A percentile compares a stretch with the other conserved stretches of the same genome.
Conservation (phyloP, 345 rosid species). For the Eucalyptus tenuipes region DNA sequence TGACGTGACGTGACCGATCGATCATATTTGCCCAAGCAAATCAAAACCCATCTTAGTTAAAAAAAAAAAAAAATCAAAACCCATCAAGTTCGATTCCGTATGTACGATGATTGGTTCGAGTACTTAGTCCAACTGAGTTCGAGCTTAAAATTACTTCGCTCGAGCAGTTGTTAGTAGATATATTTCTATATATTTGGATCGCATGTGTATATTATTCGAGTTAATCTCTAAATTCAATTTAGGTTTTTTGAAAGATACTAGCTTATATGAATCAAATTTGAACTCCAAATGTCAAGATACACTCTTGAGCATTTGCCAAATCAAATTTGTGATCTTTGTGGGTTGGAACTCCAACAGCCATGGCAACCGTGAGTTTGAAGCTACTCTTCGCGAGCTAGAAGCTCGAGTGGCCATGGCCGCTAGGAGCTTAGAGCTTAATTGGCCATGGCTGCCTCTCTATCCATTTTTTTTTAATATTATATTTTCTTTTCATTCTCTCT, state of each 20-base stretch:
- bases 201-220: rapidly evolving
- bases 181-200: not conserved
- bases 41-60: no score
- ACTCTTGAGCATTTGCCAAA: rapidly evolving
- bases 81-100: not conserved
- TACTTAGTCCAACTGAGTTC: not conserved
- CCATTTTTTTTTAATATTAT: rapidly evolving
- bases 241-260: rapidly evolving
- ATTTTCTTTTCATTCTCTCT: no score
- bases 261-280: no score
- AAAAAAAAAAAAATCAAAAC: not conserved
- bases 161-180: not conserved
- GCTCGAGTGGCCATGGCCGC: no score
- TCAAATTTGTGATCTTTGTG: no score
- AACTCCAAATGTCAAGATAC: not conserved
- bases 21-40: not conserved
- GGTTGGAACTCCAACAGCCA: rapidly evolving
- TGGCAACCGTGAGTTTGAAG: rapidly evolving
- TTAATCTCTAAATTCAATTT: not conserved
- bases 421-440: no score
- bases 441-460: no score
- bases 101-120: not conserved
- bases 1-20: not conserved
- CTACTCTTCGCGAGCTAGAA: rapidly evolving
- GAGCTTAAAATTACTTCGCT: not conserved